A percentile compares a stretch with the other conserved stretches of the same genome.
Evolutionary conservation across 1,284 basidiomycete genomes (phyloP).

Genomic region (Apiotrichum veenhuisii): DNA sequence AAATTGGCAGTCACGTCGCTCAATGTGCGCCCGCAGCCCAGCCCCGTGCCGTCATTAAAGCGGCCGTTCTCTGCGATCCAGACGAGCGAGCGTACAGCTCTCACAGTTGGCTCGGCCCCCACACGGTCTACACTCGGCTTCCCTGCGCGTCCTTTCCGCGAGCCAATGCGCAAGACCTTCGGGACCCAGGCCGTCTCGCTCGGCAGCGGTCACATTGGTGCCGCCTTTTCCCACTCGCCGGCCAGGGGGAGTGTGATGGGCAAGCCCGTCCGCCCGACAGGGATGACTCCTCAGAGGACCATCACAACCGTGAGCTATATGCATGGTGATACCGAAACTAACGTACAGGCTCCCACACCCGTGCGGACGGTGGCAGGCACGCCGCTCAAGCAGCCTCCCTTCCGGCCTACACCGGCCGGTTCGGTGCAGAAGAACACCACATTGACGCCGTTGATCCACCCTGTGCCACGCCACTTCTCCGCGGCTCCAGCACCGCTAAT

Average conservation of each 20-base stretch:
- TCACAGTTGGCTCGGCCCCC: background rate
- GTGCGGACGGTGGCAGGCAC: background rate
- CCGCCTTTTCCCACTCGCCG: background rate
- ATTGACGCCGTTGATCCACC: background rate
- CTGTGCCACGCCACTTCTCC: background rate
- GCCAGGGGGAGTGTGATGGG: background rate
- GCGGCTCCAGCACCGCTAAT: background rate
- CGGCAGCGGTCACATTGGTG: background rate
- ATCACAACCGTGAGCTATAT: background rate
- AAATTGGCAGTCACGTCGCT: background rate
- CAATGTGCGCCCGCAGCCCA: background rate
- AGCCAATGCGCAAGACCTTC: background rate
- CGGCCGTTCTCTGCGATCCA: slow-evolving; percentile 4
- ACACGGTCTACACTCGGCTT: background rate
- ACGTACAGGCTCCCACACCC: background rate
- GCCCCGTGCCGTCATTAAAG: slow-evolving; percentile 1
- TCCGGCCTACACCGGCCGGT: background rate
- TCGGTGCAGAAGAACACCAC: background rate
- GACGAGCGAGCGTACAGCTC: background rate
- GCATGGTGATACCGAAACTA: background rate
- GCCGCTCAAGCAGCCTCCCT: background rate
- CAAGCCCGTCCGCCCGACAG: background rate
- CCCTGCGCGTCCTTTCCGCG: background rate
- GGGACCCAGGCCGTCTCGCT: background rate
- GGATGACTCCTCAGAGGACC: background rate